Base-by-base conservation (phyloP, 2,329 filamentous ascomycete genomes). In the Capronia americana region DNA sequence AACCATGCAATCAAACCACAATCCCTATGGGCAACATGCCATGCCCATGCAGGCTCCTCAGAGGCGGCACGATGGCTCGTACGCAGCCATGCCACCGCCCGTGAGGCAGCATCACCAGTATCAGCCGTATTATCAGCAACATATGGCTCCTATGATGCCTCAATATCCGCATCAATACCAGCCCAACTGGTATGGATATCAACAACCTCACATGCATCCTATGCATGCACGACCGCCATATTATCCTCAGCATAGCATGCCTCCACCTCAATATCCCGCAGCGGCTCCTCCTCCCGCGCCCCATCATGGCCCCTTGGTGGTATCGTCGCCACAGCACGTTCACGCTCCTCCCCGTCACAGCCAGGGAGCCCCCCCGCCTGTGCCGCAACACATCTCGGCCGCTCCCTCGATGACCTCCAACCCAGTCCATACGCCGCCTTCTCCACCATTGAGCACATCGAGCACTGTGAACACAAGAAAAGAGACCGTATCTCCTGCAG, bases 81-180 rank as follows among this genome's bases (percentile, higher is more conserved):
- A 83, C 71, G 74, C 77, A 23, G 72, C 77, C 12, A 77, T 75
- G 7, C 79, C 78, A 58, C 81, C 83, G 34, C 85, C 83, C 71
- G 84, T 88, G 77, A 80, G 80, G 65, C 82, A 86, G 64, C 84
- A 85, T 68, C 86, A 86, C 65, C 86, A 80, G 57, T 87, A 90
- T 73, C 88, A 87, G 82, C 74, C 78, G 72, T 79, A 81, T 71
- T 83, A 76, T 81, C 85, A 61, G 83, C 87, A 64, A 79, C 88
- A 69, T 83, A 87, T 79, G 84, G 85, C 75, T 79, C 86, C 75
- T 74, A 79, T 73, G 73, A 79, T 74, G 77, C 82, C 75, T 75
- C 82, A 75, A 75, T 78, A 71, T 74, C 81, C 71, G 71, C 79
- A 78, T 75, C 83, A 77, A 71, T 83, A 80, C 69, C 75, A 73